phyloP scores from a whole-genome alignment of 2,329 filamentous ascomycete genomes.

The Pseudocercospora crystallina region DNA sequence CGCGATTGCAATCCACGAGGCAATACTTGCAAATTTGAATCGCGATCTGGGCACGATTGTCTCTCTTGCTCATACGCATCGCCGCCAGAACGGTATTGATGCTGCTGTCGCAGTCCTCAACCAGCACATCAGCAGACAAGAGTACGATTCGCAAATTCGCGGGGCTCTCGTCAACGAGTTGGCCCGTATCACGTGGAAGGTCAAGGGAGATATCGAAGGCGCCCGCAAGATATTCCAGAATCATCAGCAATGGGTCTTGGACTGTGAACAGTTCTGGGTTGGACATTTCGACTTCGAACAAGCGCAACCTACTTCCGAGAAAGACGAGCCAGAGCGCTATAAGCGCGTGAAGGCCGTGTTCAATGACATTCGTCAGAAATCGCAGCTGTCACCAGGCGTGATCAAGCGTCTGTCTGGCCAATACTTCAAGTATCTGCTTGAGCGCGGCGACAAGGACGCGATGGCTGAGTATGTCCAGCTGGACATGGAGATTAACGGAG shows the following conservation, averaged over 20 bases:
- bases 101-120: constrained; percentile 83
- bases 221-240: constrained; percentile 80
- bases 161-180: constrained; percentile 85
- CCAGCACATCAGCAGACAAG: constrained; percentile 61
- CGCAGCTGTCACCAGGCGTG: constrained; percentile 63
- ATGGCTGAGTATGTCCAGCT: constrained; percentile 83
- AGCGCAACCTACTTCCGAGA: constrained; percentile 69
- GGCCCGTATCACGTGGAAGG: constrained; percentile 83
- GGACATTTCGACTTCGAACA: constrained; percentile 88
- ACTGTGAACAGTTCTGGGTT: constrained; percentile 86
- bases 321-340: constrained; percentile 64
- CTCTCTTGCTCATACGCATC: constrained; percentile 81
- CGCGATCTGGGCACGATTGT: constrained; percentile 84
- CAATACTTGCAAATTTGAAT: constrained; percentile 73
- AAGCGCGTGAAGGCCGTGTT: constrained; percentile 79
- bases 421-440: constrained; percentile 82
- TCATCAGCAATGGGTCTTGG: constrained; percentile 79
- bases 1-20: constrained; percentile 79
- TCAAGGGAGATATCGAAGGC: constrained; percentile 72
- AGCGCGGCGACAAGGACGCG: constrained; percentile 75
- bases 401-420: constrained; percentile 73
- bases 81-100: constrained; percentile 79
- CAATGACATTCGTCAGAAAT: constrained; percentile 71
- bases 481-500: constrained; percentile 83
- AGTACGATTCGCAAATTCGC: constrained; percentile 67